Evolutionary conservation across 2,329 filamentous ascomycete genomes (phyloP), one percentile per base, ranked within the genome.

Genomic region (Teratosphaeria nubilosa): DNA sequence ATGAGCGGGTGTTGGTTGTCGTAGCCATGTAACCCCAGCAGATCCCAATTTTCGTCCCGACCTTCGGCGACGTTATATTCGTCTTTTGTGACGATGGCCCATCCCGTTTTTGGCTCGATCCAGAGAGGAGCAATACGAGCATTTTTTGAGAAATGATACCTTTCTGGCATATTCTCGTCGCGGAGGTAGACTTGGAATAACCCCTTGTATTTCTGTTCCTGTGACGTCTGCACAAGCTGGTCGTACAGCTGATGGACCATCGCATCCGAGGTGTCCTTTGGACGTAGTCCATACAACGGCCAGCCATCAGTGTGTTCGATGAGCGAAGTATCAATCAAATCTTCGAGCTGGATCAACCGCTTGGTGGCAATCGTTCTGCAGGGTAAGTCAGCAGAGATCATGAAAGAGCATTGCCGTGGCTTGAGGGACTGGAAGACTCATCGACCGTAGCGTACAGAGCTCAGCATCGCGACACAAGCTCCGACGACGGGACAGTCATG

Each of bases 1-100:
- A 99, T 99, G 51, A 99, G 78, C 0, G 92, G 91, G 70, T 99
- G 87, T 68, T 95, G 86, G 67, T 96, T 87, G 70, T 99, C 94
- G 70, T 97, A 99, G 1, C 94, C 94, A 69, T 99, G 94, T 1
- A 99, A 76, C 1, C 94, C 94, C n/a, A 25, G 53, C 34, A 55
- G 34, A 13, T 34, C 53, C 31, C 31, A 37, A 22, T 27, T 45
- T 16, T 53, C 51, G 31, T 30, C 24, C 30, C 82, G 82, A 0
- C 82, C 89, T 54, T 86, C 79, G 50, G 82, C 77, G 5, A 95
- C 81, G 63, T 95, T 80, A 64, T 95, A 91, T 58, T 95, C 90
- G 1, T 84, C 75, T 66, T 86, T 87, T 20, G 85, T 85, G 16
- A 95, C 90, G 61, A 99, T 88, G 0, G 90, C 91, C 90, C 91